Evolutionary conservation across 177 flowering plant genomes (phyloP), one percentile per base, ranked within the genome.

Genomic region (Tripterygium wilfordii): DNA sequence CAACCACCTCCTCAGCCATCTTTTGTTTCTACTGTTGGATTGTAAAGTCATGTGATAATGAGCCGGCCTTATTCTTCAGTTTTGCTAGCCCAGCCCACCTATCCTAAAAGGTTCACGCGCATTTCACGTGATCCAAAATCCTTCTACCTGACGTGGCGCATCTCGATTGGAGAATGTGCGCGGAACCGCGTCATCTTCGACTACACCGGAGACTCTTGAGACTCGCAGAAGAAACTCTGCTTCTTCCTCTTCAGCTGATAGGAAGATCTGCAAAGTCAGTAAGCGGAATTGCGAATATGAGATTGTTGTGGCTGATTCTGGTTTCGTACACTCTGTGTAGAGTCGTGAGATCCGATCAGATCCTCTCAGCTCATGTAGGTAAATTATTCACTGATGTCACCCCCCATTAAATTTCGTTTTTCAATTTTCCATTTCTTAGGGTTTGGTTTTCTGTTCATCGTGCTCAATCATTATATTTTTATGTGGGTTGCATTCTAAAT

Each of bases 361-460:
- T 80, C 59, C 65, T 75, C 55, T 40, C 81, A 13, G 54, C 75
- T 66, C 77, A 73, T 10, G 37, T 66, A 39, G 83, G 85, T 79
- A 58, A 38, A 1, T 9, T 19, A 17, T 24, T 32, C 18, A 42
- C 45, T 39, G 10, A 25, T 21, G 10, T 9, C 33, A 22, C 2
- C n/a, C 17, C 23, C 26, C 19, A 8, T 50, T 49, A n/a, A 22
- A 21, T 47, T 33, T 18, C 6, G 37, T 19, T 8, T 30, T 30
- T 22, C 26, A 44, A 16, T 45, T 38, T 24, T 19, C 9, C 8
- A 5, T 25, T 37, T 26, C n/a, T n/a, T n/a, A n/a, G n/a, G n/a
- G n/a, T n/a, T 38, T 19, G 9, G 6, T 6, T 6, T 21, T 22
- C 10, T 15, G 14, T 25, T 14, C 18, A 24, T 4, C 19, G 13